Evolutionary conservation across 1,284 basidiomycete species (phyloP), one percentile per base, ranked within the genome.

Genomic region (Sparassis latifolia): DNA sequence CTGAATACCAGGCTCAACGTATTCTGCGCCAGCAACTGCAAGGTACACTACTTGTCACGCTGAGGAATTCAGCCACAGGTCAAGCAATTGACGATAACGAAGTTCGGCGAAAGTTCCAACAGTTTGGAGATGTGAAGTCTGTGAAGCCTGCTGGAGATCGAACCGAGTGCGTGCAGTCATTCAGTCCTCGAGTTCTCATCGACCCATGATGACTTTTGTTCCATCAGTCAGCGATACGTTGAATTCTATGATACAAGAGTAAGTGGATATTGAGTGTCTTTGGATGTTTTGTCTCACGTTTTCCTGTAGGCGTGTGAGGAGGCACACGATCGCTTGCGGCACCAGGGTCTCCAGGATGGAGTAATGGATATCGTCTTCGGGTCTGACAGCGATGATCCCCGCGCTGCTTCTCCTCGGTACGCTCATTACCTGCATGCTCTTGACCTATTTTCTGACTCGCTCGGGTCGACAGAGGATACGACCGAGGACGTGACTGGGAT

Each of bases 211-310:
- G 5, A 44, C 44, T 53, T 32, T 44, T 40, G 20, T 47, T 44
- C 33, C 20, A 47, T 37, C 52, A 93, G 91, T 58, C 84, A 90
- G 63, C 82, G 86, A 51, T 83, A 90, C 56, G 84, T 97, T 10
- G 93, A 97, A 65, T 94, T 82, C 63, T 97, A 86, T 63, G 93
- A 97, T 64, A 89, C 79, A 42, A 74, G 93, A 63, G 92, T 88
- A 55, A 66, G 80, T 60, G 12, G 3, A 30, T 7, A 35, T 46
- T 40, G 7, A n/a, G 33, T 10, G 10, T 41, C 35, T 10, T n/a
- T 20, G 42, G 28, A 27, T 45, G 40, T n/a, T 32, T 5, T 33
- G 39, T 20, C 5, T 33, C 32, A 46, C 27, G 7, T 3, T 42
- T 20, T 28, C 29, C 44, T 52, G 20, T 20, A 85, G 88, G 85